Conservation (phyloP, 2,329 filamentous ascomycete genomes). For the Akanthomyces lecanii region DNA sequence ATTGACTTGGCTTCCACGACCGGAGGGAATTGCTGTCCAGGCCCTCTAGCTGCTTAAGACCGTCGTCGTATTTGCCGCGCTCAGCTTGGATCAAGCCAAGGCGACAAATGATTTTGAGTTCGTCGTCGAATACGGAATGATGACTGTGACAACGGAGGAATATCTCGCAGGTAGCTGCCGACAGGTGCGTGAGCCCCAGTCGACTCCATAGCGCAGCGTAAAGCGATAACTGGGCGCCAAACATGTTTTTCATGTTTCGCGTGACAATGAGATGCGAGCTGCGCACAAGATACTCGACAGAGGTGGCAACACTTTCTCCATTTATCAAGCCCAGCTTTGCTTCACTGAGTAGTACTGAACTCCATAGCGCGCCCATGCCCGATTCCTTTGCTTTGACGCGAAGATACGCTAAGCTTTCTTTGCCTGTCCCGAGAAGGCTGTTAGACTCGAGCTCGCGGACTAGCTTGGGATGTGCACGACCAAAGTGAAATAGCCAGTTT, state of each 20-base stretch:
- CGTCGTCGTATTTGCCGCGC: conserved; percentile 67
- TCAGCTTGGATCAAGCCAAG: conserved; percentile 58
- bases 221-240: conserved; percentile 70
- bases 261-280: conserved; percentile 78
- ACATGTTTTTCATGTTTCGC: conserved; percentile 66
- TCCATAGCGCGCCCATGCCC: conserved; percentile 80
- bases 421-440: conserved; percentile 71
- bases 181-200: conserved; percentile 57
- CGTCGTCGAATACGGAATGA: conserved; percentile 64
- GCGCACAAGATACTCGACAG: conserved; percentile 75
- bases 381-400: conserved; percentile 81
- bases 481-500: conserved; percentile 94
- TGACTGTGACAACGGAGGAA: conserved; percentile 69
- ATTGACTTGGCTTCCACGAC: conserved; percentile 73
- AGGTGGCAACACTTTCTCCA: conserved; percentile 59
- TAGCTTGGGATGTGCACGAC: conserved; percentile 76
- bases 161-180: conserved; percentile 62
- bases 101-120: conserved; percentile 68
- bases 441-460: conserved; percentile 65
- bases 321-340: conserved; percentile 73
- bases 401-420: conserved; percentile 77
- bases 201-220: conserved; percentile 71
- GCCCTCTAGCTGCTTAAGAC: conserved; percentile 40
- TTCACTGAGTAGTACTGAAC: conserved; percentile 78
- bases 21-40: conserved; percentile 59